A percentile compares a stretch with the other conserved stretches of the same genome.
These are phyloP conservation scores for Candolleomyces aberdarensis DNA, from an alignment of 768 basidiomycete species.

Conservation along the genomic window DNA sequence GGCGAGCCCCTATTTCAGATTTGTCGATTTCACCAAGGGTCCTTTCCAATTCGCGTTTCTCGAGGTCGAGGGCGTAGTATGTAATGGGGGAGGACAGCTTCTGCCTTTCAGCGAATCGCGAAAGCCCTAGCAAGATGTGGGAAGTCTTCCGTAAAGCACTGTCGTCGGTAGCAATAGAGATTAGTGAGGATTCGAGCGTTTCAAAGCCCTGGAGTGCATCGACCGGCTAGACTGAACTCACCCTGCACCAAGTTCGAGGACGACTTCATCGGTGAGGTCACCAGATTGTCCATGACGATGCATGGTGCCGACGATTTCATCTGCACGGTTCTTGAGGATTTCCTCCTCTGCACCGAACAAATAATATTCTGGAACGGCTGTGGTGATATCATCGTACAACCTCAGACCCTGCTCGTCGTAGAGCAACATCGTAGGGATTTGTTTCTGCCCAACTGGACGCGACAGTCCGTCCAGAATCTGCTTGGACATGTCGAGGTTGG, in stretches of 20 bases:
- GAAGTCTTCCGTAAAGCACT: conserved; percentile 90
- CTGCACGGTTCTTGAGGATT: conserved; percentile 68
- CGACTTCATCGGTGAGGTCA: conserved; percentile 18
- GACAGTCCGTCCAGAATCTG: conserved; percentile 55
- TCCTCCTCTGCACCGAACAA: conserved; percentile 86
- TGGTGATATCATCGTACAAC: conserved; percentile 85
- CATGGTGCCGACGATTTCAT: conserved; percentile 76
- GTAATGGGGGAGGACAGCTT: conserved; percentile 51
- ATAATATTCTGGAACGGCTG: conserved; percentile 80
- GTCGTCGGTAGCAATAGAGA: neutral
- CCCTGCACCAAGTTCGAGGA: conserved; percentile 96
- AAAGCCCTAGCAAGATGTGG: conserved; percentile 70
- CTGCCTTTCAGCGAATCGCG: conserved; percentile 43
- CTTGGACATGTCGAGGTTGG: conserved; percentile 35
- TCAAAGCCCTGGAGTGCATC: neutral
- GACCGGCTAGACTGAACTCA: conserved; percentile 38
- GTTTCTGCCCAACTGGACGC: conserved; percentile 51
- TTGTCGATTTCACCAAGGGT: conserved; percentile 65
- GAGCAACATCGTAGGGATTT: conserved; percentile 77
- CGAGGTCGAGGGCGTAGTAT: conserved; percentile 93
- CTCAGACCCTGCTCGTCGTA: conserved; percentile 86
- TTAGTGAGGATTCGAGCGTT: neutral
- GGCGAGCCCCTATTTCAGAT: conserved; percentile 58
- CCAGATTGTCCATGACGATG: conserved; percentile 35
- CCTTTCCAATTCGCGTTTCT: conserved; percentile 79